These are phyloP conservation scores for Aureobasidium sp. DNA, from an alignment of 2,329 filamentous ascomycete species.

Conservation along the genomic window DNA sequence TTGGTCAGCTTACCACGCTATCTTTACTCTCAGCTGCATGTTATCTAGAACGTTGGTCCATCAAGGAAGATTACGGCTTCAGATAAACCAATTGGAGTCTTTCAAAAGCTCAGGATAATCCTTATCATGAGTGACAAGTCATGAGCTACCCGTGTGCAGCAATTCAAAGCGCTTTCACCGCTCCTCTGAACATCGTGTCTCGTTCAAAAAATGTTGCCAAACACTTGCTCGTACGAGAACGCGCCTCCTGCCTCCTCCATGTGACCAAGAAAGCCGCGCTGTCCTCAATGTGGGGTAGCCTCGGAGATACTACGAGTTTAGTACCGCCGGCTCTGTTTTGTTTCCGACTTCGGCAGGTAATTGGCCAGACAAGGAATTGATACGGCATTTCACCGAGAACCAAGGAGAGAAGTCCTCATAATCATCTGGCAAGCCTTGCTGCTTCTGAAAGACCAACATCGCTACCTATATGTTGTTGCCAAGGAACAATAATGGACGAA, in stretches of 20 bases:
- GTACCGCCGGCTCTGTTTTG: neutral
- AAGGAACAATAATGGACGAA: neutral
- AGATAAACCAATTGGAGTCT: conserved; percentile 1
- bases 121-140: neutral
- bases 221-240: conserved; percentile 6
- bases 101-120: neutral
- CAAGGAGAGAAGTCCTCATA: neutral
- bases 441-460: neutral
- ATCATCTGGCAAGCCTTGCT: neutral
- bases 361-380: neutral
- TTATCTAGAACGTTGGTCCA: conserved; percentile 2
- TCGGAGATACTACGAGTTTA: neutral
- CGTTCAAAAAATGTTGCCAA: neutral
- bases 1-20: conserved; percentile 10
- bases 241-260: neutral
- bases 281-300: neutral
- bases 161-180: neutral
- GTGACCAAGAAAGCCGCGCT: conserved; percentile 2
- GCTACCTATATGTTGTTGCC: neutral
- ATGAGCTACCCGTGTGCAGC: neutral
- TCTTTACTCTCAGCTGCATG: conserved; percentile 3
- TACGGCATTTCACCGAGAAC: neutral
- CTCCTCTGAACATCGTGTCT: neutral
- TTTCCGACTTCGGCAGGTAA: neutral
- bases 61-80: neutral